These are phyloP conservation scores for Tulasnella sp. DNA, from an alignment of 768 basidiomycete genomes.

Conservation along the genomic window DNA sequence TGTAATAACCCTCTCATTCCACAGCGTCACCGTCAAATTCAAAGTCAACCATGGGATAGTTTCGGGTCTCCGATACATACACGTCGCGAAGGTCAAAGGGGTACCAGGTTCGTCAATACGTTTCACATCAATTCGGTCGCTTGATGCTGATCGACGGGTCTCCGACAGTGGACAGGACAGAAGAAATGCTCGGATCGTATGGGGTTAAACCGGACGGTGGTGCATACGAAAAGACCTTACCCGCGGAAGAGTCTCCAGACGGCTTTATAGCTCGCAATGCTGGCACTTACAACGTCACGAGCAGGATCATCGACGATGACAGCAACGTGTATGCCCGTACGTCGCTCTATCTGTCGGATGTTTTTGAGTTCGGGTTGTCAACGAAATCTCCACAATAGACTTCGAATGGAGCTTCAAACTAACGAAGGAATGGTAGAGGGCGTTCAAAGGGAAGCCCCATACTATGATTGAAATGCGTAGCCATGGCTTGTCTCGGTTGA, in stretches of 20 bases:
- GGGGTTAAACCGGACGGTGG: slow-evolving; percentile 69
- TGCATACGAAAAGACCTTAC: slow-evolving; percentile 76
- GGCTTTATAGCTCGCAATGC: slow-evolving; percentile 77
- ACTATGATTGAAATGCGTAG: neutral
- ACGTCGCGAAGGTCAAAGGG: slow-evolving; percentile 81
- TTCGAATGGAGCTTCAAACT: slow-evolving; percentile 93
- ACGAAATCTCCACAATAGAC: slow-evolving; percentile 52
- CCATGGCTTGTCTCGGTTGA: neutral
- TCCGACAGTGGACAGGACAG: slow-evolving; percentile 79
- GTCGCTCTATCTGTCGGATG: no score
- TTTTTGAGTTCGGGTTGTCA: slow-evolving; percentile 16
- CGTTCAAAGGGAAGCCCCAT: neutral
- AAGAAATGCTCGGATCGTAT: slow-evolving; percentile 95
- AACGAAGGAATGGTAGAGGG: slow-evolving; percentile 79
- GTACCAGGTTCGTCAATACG: slow-evolving; percentile 60
- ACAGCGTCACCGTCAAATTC: slow-evolving; percentile 78
- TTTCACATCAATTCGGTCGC: neutral
- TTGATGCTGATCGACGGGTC: slow-evolving; percentile 1
- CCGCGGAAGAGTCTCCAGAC: slow-evolving; percentile 65
- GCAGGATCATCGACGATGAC: slow-evolving; percentile 89
- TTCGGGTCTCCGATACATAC: slow-evolving; percentile 83
- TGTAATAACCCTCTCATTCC: slow-evolving; percentile 4
- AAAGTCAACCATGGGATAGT: slow-evolving; percentile 90
- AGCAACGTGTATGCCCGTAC: no score
- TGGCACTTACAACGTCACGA: slow-evolving; percentile 76